These are phyloP conservation scores for Acorus gramineus DNA, from an alignment of 106 monocot genomes.

Conservation along the genomic window DNA sequence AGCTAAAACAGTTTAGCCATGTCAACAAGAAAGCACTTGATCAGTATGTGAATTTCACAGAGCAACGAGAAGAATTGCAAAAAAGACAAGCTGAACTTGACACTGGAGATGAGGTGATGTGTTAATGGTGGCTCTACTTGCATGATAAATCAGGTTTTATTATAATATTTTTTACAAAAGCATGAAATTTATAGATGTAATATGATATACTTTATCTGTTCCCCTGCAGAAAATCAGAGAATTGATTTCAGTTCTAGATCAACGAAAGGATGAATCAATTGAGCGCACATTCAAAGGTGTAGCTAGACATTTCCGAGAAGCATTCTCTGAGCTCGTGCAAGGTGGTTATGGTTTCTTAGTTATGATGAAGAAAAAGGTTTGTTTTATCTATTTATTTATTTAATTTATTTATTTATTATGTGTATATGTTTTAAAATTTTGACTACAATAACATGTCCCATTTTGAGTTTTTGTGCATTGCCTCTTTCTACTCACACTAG, in stretches of 20 bases:
- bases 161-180: neutral
- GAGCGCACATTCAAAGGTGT: constrained; percentile 99
- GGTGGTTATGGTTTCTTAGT: constrained; percentile 94
- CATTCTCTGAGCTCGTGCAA: constrained; percentile 93
- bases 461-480: too few relatives aligned
- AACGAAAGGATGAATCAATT: constrained; percentile 98
- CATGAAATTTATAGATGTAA: neutral
- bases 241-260: constrained; percentile 87
- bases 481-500: too few relatives aligned
- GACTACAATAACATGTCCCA: too few relatives aligned
- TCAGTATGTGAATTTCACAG: constrained; percentile 93
- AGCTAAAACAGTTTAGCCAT: constrained; percentile 93
- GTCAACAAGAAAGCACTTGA: constrained; percentile 98
- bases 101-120: constrained; percentile 77
- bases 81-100: constrained; percentile 88
- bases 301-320: constrained; percentile 93
- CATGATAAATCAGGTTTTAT: neutral
- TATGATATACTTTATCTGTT: constrained; percentile 1
- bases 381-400: neutral
- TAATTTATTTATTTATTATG: neutral
- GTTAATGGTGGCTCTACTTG: neutral
- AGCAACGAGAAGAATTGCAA: constrained; percentile 91
- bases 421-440: neutral
- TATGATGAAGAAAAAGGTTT: constrained; percentile 99
- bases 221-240: constrained; percentile 87